phyloP scores from a whole-genome alignment of 164 flowering plant genomes.

The Macadamia integrifolia region DNA sequence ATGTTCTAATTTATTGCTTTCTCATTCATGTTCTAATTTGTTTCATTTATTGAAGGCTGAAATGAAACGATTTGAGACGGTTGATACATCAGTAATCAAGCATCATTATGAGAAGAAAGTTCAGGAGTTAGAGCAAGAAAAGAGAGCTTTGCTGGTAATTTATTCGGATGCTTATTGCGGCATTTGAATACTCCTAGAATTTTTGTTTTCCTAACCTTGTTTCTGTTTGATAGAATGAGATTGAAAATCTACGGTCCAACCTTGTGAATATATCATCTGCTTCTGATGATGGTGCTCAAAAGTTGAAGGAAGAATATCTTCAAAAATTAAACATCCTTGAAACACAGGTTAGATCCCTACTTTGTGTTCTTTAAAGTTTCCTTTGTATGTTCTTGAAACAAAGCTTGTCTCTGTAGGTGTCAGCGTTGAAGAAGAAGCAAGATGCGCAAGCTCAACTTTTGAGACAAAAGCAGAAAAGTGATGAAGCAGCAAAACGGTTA shows the following conservation, averaged over 20 bases:
- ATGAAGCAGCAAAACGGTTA: constrained; percentile 86
- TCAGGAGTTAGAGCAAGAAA: constrained; percentile 81
- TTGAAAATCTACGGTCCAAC: constrained; percentile 63
- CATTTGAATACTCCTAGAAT: neutral
- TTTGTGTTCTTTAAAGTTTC: neutral
- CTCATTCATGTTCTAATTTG: constrained; percentile 2
- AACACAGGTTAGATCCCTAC: constrained; percentile 53
- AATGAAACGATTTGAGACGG: constrained; percentile 71
- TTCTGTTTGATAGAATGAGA: constrained; percentile 66
- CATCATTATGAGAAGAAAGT: constrained; percentile 97
- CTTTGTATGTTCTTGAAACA: neutral
- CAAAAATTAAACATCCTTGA: constrained; percentile 85
- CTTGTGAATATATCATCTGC: constrained; percentile 65
- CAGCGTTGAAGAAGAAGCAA: constrained; percentile 92
- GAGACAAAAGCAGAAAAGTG: constrained; percentile 95
- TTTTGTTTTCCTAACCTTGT: neutral
- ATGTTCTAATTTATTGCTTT: constrained; percentile 4
- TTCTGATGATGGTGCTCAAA: constrained; percentile 84
- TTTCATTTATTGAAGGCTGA: constrained; percentile 62
- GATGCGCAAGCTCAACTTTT: constrained; percentile 94
- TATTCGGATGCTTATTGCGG: neutral
- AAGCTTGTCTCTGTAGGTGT: constrained; percentile 48
- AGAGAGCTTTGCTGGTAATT: constrained; percentile 60
- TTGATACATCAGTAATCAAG: constrained; percentile 71
- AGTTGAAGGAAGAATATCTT: constrained; percentile 81